Conservation (phyloP, 331 rosid species). For the Malus hybrid region DNA sequence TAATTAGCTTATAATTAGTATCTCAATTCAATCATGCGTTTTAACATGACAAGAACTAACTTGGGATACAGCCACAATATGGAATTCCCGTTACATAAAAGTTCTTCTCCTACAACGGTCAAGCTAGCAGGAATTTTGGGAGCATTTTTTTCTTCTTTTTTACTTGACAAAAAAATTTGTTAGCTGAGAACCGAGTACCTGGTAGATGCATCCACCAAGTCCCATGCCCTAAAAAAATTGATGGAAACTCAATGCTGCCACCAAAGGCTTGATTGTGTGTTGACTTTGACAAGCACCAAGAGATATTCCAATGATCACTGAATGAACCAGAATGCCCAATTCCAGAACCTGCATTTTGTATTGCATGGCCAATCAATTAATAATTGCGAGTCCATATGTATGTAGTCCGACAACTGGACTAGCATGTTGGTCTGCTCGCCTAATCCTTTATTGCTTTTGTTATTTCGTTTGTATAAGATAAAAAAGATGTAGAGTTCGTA, state of each 20-base stretch:
- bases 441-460: too few species aligned
- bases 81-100: too few species aligned
- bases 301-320: slow-evolving; percentile 30
- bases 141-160: background rate
- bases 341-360: slow-evolving; percentile 23
- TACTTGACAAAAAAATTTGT: background rate
- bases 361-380: background rate
- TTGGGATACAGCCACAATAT: too few species aligned
- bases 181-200: slow-evolving; percentile 8
- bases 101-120: too few species aligned
- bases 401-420: too few species aligned
- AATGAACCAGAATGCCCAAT: slow-evolving; percentile 34
- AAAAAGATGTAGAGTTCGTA: too few species aligned
- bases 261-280: slow-evolving; percentile 22
- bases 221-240: slow-evolving; percentile 41
- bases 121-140: background rate
- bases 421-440: too few species aligned
- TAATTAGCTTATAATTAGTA: too few species aligned
- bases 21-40: too few species aligned
- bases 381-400: background rate
- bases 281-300: slow-evolving; percentile 30
- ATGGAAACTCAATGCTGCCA: slow-evolving; percentile 34
- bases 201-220: slow-evolving; percentile 37
- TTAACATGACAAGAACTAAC: too few species aligned
- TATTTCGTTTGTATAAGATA: too few species aligned